A percentile compares a stretch with the other conserved stretches of the same genome.
Conservation (phyloP, 2,329 filamentous ascomycete genomes). For the Aspergillus pseudoterreus region DNA sequence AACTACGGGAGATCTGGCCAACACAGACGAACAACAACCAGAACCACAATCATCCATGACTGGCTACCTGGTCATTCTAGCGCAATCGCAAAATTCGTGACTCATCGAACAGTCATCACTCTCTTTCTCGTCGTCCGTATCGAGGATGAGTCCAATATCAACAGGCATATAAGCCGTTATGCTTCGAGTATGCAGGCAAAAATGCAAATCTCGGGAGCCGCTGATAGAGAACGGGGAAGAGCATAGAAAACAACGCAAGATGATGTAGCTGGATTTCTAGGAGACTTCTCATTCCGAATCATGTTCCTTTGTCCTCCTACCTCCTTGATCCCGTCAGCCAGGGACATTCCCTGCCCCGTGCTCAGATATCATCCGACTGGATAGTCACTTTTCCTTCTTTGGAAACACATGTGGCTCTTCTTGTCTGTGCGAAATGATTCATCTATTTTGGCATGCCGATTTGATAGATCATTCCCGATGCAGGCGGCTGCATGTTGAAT, state of each 20-base stretch:
- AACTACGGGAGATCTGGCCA: too few species aligned
- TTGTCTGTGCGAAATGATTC: constrained; percentile 4
- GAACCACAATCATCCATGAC: not conserved
- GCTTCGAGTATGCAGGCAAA: not conserved
- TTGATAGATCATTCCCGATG: constrained; percentile 1
- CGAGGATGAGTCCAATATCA: not conserved
- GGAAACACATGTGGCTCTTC: constrained; percentile 1
- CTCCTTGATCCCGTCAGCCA: constrained; percentile 8
- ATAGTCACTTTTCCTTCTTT: constrained; percentile 1
- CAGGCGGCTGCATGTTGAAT: not conserved
- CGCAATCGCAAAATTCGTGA: not conserved
- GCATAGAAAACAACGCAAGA: not conserved
- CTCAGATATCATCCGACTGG: constrained; percentile 7
- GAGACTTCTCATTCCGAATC: too few species aligned
- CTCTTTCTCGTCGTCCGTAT: not conserved
- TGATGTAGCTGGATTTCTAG: not conserved
- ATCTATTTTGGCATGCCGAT: constrained; percentile 3
- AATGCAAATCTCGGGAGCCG: constrained; percentile 6
- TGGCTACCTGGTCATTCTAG: not conserved
- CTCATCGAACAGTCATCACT: not conserved
- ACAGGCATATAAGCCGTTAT: not conserved
- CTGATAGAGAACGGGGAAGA: constrained; percentile 1
- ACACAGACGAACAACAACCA: too few species aligned
- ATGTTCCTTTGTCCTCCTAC: not conserved
- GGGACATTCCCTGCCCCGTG: constrained; percentile 17